Evolutionary conservation across 2,329 filamentous ascomycete genomes (phyloP), one percentile per base, ranked within the genome.

Genomic region (Colletotrichum paranaense): DNA sequence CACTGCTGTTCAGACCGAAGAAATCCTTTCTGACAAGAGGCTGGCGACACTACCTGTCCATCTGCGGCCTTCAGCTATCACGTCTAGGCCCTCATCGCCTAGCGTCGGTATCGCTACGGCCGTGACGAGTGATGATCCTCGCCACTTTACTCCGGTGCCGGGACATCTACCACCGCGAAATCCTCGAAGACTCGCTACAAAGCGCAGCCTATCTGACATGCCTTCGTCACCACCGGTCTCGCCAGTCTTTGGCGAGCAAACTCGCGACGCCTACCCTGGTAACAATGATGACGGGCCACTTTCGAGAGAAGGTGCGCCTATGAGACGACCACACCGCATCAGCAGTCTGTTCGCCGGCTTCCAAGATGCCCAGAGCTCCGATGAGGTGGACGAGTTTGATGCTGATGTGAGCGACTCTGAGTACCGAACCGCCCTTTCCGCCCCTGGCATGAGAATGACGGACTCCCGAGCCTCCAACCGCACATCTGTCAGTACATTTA

Each of bases 261-360:
- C 86, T 30, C 87, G 90, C 56, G 92, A 95, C 78, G 88, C 89
- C 2, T 95, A 95, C 79, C 92, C 93, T 2, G 93, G 92, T 0
- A 94, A 95, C 80, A 95, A 95, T 77, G 94, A 97, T 77, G 92
- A 95, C 78, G 93, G 93, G 0, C 93, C 93, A 2, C 83, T 95
- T 53, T 91, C 92, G 1, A 84, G 82, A 68, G 87, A 90, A 16
- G 89, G 87, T 66, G 87, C 88, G 2, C 89, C 91, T 2, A 86
- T 93, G 79, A 89, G 92, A 73, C 89, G 92, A 19, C 93, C 94
- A 1, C 92, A 93, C 78, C 89, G 94, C 68, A 92, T 94, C 62
- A 96, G 93, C 82, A 97, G 94, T 79, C 85, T 97, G n/a, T 97
- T 97, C 81, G 93, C 94, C 38, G 94, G 94, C 0, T 97, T 97